These are phyloP conservation scores for Kwoniella sp. DNA, from an alignment of 768 basidiomycete genomes.

Conservation along the genomic window DNA sequence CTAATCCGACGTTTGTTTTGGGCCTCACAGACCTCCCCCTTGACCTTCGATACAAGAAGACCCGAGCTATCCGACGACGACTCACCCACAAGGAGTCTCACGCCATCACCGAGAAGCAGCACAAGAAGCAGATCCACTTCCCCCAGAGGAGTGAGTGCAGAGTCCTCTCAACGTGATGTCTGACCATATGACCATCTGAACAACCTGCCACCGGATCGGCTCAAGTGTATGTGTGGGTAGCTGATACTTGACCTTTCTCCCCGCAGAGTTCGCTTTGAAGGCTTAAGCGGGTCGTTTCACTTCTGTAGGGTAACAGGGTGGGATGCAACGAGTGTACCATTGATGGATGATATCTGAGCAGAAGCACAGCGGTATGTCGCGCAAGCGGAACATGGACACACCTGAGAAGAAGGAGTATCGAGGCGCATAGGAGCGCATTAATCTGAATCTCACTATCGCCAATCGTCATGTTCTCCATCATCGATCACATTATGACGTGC, in stretches of 20 bases:
- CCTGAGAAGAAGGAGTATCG: too few species aligned
- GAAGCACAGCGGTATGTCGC: not conserved
- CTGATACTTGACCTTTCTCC: slow-evolving; percentile 2
- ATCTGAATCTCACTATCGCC: too few species aligned
- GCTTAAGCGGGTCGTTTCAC: slow-evolving; percentile 58
- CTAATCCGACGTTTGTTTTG: not conserved
- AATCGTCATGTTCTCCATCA: too few species aligned
- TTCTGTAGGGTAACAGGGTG: slow-evolving; percentile 30
- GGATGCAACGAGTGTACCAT: slow-evolving; percentile 28
- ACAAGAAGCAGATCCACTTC: slow-evolving; percentile 94
- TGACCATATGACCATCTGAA: not conserved
- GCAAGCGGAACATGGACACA: too few species aligned
- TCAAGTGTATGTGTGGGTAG: too few species aligned
- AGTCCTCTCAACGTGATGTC: not conserved
- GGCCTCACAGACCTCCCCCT: slow-evolving; percentile 70
- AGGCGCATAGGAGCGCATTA: too few species aligned
- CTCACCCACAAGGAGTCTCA: slow-evolving; percentile 87
- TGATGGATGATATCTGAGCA: not conserved
- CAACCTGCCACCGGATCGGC: not conserved
- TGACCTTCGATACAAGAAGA: slow-evolving; percentile 97
- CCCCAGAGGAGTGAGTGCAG: slow-evolving; percentile 66
- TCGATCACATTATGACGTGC: too few species aligned
- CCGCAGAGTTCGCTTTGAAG: slow-evolving; percentile 82
- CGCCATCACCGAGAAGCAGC: slow-evolving; percentile 86
- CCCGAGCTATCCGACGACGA: slow-evolving; percentile 94